A percentile compares a stretch with the other conserved stretches of the same genome.
phyloP scores from a whole-genome alignment of 2,329 filamentous ascomycete genomes.

The Aulographum hederae region DNA sequence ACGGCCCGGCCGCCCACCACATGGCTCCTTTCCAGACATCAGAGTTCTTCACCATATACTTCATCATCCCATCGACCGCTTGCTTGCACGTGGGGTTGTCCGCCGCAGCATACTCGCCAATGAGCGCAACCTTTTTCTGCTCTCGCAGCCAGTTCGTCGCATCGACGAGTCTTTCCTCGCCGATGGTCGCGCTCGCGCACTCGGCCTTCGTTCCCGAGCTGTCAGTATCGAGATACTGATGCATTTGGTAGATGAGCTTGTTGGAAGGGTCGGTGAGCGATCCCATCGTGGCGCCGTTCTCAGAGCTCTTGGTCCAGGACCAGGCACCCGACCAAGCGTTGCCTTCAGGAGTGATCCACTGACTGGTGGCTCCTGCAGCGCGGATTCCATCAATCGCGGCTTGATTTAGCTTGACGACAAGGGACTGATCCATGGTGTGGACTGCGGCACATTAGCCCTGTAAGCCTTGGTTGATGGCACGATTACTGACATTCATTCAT shows the following conservation, averaged over 20 bases:
- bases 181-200: conserved; percentile 36
- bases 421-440: conserved; percentile 24
- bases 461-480: not conserved
- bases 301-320: conserved; percentile 17
- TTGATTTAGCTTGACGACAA: conserved; percentile 28
- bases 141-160: conserved; percentile 36
- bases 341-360: conserved; percentile 43
- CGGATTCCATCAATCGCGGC: conserved; percentile 28
- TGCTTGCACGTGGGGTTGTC: conserved; percentile 29
- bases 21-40: conserved; percentile 35
- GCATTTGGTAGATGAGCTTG: conserved; percentile 40
- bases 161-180: conserved; percentile 28
- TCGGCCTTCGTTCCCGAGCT: conserved; percentile 30
- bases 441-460: conserved; percentile 3
- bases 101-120: conserved; percentile 38
- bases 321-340: conserved; percentile 28
- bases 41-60: conserved; percentile 26
- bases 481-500: conserved; percentile 23
- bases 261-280: conserved; percentile 31
- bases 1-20: conserved; percentile 39
- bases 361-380: conserved; percentile 23
- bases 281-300: conserved; percentile 27
- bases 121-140: conserved; percentile 32
- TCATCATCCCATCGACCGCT: conserved; percentile 31
- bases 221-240: conserved; percentile 41